Conservation (phyloP, 108 stramenopile species). For the Schizochytrium sp. region DNA sequence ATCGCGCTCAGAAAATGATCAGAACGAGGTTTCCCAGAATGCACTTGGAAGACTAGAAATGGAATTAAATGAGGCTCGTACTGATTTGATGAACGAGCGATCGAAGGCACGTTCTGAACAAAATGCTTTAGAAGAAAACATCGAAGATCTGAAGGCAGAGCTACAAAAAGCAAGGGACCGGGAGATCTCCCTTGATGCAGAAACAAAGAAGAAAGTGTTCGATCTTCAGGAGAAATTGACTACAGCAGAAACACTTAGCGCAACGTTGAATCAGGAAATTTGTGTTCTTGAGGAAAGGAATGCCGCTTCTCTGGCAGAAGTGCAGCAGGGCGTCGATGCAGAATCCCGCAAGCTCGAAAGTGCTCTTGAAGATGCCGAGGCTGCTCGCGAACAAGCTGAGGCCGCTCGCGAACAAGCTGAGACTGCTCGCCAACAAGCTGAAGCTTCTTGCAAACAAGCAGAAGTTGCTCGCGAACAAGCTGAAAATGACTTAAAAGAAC, state of each 20-base stretch:
- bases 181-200: too few species aligned
- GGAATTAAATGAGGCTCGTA: not conserved
- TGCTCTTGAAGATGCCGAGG: not conserved
- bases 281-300: not conserved
- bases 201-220: too few species aligned
- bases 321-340: not conserved
- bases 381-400: not conserved
- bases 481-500: not conserved
- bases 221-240: too few species aligned
- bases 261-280: not conserved
- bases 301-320: not conserved
- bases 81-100: too few species aligned
- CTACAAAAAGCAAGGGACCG: too few species aligned
- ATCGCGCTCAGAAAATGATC: not conserved
- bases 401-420: not conserved
- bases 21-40: not conserved
- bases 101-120: too few species aligned
- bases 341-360: not conserved
- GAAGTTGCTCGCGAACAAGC: conserved; percentile 11
- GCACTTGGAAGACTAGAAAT: not conserved
- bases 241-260: too few species aligned
- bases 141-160: too few species aligned
- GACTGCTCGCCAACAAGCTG: too few species aligned
- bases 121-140: too few species aligned
- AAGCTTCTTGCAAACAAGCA: not conserved